Conservation (phyloP, 2,329 filamentous ascomycete genomes). For the Fonsecaea erecta region DNA sequence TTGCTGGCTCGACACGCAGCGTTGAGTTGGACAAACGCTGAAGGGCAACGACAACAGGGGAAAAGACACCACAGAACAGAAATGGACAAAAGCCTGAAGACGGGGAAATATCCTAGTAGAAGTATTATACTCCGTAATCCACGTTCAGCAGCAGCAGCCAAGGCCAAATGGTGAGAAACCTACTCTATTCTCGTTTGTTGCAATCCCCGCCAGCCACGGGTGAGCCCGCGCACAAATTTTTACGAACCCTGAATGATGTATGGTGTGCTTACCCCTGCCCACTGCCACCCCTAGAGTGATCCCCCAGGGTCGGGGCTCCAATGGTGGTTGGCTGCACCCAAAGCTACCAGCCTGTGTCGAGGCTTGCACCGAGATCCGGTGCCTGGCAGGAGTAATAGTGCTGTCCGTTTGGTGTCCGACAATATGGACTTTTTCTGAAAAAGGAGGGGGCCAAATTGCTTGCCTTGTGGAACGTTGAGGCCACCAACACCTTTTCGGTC, state of each 20-base stretch:
- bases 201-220: conserved; percentile 12
- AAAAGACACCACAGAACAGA: not conserved
- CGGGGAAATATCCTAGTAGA: conserved; percentile 3
- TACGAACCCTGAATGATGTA: conserved; percentile 3
- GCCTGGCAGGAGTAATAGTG: conserved; percentile 27
- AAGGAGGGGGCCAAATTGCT: conserved; percentile 3
- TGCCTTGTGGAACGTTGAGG: conserved; percentile 3
- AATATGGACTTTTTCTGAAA: not conserved
- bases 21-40: not conserved
- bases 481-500: not conserved
- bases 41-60: not conserved
- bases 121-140: conserved; percentile 4
- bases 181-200: conserved; percentile 17
- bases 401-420: conserved; percentile 5
- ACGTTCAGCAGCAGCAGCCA: not conserved
- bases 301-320: not conserved
- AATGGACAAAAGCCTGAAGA: not conserved
- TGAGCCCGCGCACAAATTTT: conserved; percentile 12
- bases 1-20: not conserved
- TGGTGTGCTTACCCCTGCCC: not conserved
- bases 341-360: not conserved
- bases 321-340: not conserved
- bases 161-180: conserved; percentile 9
- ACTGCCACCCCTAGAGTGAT: not conserved
- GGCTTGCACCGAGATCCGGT: conserved; percentile 20